Percentiles rank a stretch among this genome's conserved stretches.
Evolutionary conservation across 2,329 filamentous ascomycete species (phyloP).

Genomic region (Xylaria sp.): DNA sequence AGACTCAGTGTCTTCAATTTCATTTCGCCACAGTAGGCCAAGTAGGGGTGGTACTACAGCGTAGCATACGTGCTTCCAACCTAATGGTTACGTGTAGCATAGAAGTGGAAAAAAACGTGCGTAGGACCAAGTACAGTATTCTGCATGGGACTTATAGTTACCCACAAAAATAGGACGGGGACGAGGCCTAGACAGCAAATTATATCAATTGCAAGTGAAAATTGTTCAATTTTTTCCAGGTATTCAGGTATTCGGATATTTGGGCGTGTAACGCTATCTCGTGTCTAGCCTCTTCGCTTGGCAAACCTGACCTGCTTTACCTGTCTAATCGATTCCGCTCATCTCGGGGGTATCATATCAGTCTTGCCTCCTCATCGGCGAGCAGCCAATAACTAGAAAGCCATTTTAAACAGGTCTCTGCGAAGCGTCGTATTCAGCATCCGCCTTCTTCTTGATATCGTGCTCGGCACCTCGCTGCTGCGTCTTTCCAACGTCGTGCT

Average conservation of each 20-base stretch:
- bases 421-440: constrained; percentile 45
- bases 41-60: not conserved
- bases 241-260: not conserved
- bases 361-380: not conserved
- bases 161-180: not conserved
- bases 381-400: not conserved
- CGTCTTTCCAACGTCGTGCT: constrained; percentile 85
- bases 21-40: no score
- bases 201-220: not conserved
- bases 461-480: constrained; percentile 81
- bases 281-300: no score
- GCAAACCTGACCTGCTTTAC: no score
- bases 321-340: no score
- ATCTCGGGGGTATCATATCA: constrained; percentile 17
- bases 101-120: not conserved
- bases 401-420: constrained; percentile 17
- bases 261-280: not conserved
- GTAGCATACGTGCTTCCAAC: not conserved
- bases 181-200: not conserved
- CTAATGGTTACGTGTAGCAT: not conserved
- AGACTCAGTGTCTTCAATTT: no score
- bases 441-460: constrained; percentile 76
- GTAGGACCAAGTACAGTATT: no score
- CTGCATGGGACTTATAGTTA: constrained; percentile 9
- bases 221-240: no score